A percentile compares a stretch with the other conserved stretches of the same genome.
Conservation (phyloP, 331 rosid genomes). For the Malus hybrid region DNA sequence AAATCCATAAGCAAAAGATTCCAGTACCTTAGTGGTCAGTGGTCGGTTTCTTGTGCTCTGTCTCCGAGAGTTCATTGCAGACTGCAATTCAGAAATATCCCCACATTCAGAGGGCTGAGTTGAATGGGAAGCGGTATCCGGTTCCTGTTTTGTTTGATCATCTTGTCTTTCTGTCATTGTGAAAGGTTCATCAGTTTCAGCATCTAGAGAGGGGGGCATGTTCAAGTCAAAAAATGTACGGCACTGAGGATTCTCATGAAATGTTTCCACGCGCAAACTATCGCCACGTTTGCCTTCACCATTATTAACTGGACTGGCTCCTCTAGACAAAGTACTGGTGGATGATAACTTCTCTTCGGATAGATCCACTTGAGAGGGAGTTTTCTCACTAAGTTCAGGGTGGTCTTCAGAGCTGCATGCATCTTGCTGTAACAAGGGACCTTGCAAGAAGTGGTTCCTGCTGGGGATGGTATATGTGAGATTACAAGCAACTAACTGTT, state of each 20-base stretch:
- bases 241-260: slow-evolving; percentile 32
- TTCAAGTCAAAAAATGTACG: slow-evolving; percentile 63
- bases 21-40: slow-evolving; percentile 70
- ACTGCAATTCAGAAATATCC: slow-evolving; percentile 38
- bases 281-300: slow-evolving; percentile 27
- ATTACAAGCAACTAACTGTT: slow-evolving; percentile 35
- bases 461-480: slow-evolving; percentile 26
- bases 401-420: slow-evolving; percentile 19
- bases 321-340: slow-evolving; percentile 26
- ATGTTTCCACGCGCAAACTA: slow-evolving; percentile 28
- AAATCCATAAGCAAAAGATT: slow-evolving; percentile 79
- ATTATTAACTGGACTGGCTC: slow-evolving; percentile 24
- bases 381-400: slow-evolving; percentile 19
- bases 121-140: slow-evolving; percentile 14
- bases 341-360: slow-evolving; percentile 25
- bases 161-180: slow-evolving; percentile 25
- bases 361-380: slow-evolving; percentile 21
- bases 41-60: slow-evolving; percentile 84
- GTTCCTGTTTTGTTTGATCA: slow-evolving; percentile 26
- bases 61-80: slow-evolving; percentile 39
- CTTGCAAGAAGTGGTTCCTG: slow-evolving; percentile 19
- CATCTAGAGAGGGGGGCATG: slow-evolving; percentile 51
- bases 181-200: slow-evolving; percentile 41
- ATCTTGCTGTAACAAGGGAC: slow-evolving; percentile 41
- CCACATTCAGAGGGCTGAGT: slow-evolving; percentile 17